Evolutionary conservation across 306 rosid genomes (phyloP).

Genomic region (Hippophae rhamnoides): DNA sequence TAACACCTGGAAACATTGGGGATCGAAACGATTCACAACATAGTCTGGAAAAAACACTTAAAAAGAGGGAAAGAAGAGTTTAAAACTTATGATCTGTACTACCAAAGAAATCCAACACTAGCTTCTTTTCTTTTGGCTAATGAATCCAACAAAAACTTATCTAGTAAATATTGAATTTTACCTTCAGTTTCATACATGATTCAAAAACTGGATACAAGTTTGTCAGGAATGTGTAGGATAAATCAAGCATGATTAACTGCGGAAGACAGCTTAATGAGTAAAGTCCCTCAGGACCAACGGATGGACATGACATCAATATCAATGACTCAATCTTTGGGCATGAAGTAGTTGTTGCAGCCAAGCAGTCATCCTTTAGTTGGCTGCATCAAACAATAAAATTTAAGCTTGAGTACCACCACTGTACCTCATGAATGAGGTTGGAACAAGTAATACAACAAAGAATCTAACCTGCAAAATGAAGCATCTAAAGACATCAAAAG

Average conservation of each 20-base stretch:
- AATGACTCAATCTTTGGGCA: conserved; percentile 78
- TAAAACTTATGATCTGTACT: too few species aligned
- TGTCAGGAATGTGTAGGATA: conserved; percentile 84
- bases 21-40: too few species aligned
- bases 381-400: conserved; percentile 38
- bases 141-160: too few species aligned
- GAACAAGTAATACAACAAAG: conserved; percentile 1
- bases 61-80: too few species aligned
- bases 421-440: background rate
- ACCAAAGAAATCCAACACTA: background rate
- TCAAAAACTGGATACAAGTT: conserved; percentile 82
- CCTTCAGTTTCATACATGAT: conserved; percentile 80
- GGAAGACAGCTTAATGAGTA: conserved; percentile 60
- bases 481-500: conserved; percentile 85
- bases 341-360: conserved; percentile 82
- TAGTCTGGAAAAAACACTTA: too few species aligned
- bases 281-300: conserved; percentile 77
- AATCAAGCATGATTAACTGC: conserved; percentile 64
- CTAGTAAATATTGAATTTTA: conserved; percentile 11
- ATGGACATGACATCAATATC: conserved; percentile 90
- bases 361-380: conserved; percentile 76
- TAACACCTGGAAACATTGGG: conserved; percentile 49
- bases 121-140: background rate
- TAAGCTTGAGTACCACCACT: conserved; percentile 19
- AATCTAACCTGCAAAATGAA: conserved; percentile 86